A percentile compares a stretch with the other conserved stretches of the same genome.
Evolutionary conservation across 2,329 filamentous ascomycete species (phyloP).

Genomic region (Colletotrichum sp.): DNA sequence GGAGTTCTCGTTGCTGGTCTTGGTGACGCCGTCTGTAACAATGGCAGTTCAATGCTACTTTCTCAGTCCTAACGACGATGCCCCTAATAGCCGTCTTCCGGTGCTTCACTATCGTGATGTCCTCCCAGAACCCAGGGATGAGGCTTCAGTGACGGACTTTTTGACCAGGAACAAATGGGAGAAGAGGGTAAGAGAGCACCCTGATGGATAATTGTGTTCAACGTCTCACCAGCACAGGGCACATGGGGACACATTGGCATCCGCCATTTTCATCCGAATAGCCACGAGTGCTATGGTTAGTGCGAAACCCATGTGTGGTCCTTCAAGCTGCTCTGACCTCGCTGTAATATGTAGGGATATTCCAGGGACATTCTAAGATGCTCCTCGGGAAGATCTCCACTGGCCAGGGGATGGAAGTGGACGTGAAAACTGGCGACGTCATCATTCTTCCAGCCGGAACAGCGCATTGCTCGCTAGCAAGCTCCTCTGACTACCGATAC

Average conservation of each 20-base stretch:
- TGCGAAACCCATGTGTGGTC: accelerated
- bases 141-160: neutral
- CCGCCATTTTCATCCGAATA: neutral
- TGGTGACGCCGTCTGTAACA: neutral
- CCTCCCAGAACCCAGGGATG: neutral
- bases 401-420: neutral
- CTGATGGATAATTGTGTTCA: neutral
- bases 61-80: neutral
- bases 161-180: neutral
- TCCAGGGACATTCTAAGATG: neutral
- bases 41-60: neutral
- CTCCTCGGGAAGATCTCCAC: neutral
- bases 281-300: neutral
- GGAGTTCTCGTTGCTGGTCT: neutral
- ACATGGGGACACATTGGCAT: neutral
- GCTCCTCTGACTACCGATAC: neutral
- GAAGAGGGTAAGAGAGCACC: neutral
- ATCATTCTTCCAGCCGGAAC: neutral
- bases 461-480: neutral
- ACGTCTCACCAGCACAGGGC: neutral
- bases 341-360: neutral
- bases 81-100: neutral
- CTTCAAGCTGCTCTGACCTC: neutral
- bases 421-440: neutral
- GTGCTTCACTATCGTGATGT: neutral